These are phyloP conservation scores for Podospora didyma DNA, from an alignment of 495 filamentous ascomycete genomes.

Conservation along the genomic window DNA sequence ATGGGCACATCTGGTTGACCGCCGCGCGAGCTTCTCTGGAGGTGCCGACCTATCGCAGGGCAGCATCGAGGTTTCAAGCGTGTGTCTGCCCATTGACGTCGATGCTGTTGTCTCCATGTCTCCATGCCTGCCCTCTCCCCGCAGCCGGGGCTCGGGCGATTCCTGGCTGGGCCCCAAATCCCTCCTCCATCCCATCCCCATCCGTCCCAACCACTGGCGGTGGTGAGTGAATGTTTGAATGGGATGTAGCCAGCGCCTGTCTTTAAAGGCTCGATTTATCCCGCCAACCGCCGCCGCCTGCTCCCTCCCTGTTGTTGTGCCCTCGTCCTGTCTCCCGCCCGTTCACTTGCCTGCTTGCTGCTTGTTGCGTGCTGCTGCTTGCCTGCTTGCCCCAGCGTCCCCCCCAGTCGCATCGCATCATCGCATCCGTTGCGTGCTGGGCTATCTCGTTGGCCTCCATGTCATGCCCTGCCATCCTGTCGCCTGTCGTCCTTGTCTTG, in stretches of 20 bases:
- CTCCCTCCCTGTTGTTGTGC: neutral
- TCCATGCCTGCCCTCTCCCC: no score
- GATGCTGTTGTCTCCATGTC: neutral
- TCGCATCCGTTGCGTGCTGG: neutral
- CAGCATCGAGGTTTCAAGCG: neutral
- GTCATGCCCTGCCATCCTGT: no score
- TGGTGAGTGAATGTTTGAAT: no score
- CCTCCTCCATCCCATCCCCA: neutral
- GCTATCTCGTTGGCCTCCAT: constrained; percentile 17
- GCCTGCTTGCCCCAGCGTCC: neutral
- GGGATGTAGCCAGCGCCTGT: neutral
- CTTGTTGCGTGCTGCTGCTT: no score
- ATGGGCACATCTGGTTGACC: neutral
- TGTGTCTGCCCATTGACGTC: neutral
- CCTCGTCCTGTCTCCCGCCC: neutral
- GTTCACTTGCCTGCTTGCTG: neutral
- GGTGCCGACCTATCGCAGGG: neutral
- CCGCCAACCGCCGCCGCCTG: constrained; percentile 12
- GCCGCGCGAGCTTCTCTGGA: neutral
- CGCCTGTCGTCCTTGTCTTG: constrained; percentile 15
- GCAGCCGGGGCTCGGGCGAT: neutral
- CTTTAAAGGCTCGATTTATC: constrained; percentile 20
- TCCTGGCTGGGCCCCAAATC: constrained; percentile 7
- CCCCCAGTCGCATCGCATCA: constrained; percentile 6
- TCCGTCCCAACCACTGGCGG: neutral